Base-by-base conservation (phyloP, 2,329 filamentous ascomycete genomes). In the Stagonosporopsis chrysanthemi region DNA sequence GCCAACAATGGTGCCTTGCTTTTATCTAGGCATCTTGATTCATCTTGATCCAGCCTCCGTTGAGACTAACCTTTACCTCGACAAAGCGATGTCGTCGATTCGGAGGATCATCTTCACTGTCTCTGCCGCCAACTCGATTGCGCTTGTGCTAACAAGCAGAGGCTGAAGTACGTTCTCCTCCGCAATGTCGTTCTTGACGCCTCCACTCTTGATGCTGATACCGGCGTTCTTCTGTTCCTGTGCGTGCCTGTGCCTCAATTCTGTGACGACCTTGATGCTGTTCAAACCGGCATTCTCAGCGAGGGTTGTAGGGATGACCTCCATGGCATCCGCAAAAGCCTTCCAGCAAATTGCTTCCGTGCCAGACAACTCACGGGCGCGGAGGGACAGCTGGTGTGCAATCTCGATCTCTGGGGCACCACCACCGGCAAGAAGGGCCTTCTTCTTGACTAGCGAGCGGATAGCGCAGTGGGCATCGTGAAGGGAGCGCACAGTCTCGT, bases 281-380 rank as follows among this genome's bases (percentile, higher is more conserved):
- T 99, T 99, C 63, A 99, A 83, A 46, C 95, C 95, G 0, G 95
- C 95, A 70, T 99, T 99, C 81, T 99, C 95, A 0, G 95, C 96
- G 67, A 99, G 83, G 1, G 95, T 99, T 31, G 94, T 97, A 14
- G 96, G 95, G 52, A 99, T 91, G 39, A 99, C 91, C 80, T 99
- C 95, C 82, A 99, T 90, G 7, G 95, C 95, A 64, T 99, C 94
- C 1, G 96, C 95, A 74, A 99, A 99, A 0, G 94, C 94, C 82
- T 97, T 98, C 91, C 92, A 99, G 86, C 95, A 99, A 74, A 98
- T 97, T 36, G 92, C 88, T 78, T 99, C 95, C 5, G 95, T 97
- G 59, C 96, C 96, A 0, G 89, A 88, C 59, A 97, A 83, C 69
- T 89, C 88, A 66, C 93, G 90, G 8, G 94, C 87, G 73, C 91